phyloP scores from a whole-genome alignment of 2,329 filamentous ascomycete genomes.

The Hypoxylon rubiginosum region DNA sequence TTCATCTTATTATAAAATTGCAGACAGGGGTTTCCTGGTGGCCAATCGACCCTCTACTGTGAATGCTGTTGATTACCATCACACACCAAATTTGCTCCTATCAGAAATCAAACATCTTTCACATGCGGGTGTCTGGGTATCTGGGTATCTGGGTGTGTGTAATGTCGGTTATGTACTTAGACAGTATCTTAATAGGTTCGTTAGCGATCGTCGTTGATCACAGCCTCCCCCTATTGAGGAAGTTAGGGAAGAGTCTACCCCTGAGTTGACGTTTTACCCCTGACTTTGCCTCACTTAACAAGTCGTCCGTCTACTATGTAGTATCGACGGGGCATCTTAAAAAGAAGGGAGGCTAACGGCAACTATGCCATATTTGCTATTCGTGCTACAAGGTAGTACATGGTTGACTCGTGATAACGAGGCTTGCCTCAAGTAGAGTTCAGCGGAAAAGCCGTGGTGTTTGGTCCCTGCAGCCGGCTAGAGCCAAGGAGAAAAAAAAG shows the following conservation, averaged over 20 bases:
- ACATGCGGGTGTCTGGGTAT: slow-evolving; percentile 23
- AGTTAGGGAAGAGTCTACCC: slow-evolving; percentile 27
- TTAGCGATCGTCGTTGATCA: slow-evolving; percentile 37
- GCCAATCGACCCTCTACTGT: slow-evolving; percentile 30
- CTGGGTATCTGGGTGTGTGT: not conserved
- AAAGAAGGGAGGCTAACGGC: slow-evolving; percentile 37
- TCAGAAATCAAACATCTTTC: slow-evolving; percentile 28
- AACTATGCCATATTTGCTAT: slow-evolving; percentile 31
- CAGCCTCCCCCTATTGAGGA: slow-evolving; percentile 28
- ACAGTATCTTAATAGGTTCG: slow-evolving; percentile 26
- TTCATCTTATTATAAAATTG: slow-evolving; percentile 44
- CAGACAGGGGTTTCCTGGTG: slow-evolving; percentile 40
- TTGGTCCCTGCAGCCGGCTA: slow-evolving; percentile 36
- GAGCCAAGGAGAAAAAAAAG: not conserved
- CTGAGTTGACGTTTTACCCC: slow-evolving; percentile 34
- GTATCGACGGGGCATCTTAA: slow-evolving; percentile 23
- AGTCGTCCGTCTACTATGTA: not conserved
- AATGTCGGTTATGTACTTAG: slow-evolving; percentile 34
- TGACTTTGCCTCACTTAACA: slow-evolving; percentile 26
- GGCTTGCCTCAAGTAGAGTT: slow-evolving; percentile 25
- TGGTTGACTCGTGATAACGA: slow-evolving; percentile 27
- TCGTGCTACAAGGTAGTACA: slow-evolving; percentile 13
- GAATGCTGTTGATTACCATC: slow-evolving; percentile 31
- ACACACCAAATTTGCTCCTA: slow-evolving; percentile 35
- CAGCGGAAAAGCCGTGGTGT: slow-evolving; percentile 16